phyloP scores from a whole-genome alignment of 192 early-diverging fungal genomes.

The Rhizophlyctis rosea region DNA sequence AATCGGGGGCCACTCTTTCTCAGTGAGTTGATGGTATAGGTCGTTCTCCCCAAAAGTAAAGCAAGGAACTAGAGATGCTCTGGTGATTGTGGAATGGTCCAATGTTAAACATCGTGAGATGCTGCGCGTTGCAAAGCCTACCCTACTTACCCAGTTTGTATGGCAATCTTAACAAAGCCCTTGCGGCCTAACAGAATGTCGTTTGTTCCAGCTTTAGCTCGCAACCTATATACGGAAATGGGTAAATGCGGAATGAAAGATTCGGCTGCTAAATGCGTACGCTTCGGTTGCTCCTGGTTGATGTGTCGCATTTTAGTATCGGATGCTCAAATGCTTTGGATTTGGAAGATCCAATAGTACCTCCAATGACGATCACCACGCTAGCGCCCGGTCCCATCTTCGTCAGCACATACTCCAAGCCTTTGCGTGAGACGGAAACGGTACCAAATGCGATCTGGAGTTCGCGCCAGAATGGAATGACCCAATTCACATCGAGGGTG shows the following conservation, averaged over 20 bases:
- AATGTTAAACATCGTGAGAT: background rate
- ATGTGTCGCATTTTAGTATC: too few relatives aligned
- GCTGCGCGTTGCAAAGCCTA: background rate
- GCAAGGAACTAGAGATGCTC: slow-evolving; percentile 75
- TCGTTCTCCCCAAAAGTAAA: slow-evolving; percentile 83
- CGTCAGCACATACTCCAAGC: slow-evolving; percentile 21
- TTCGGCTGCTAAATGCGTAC: too few relatives aligned
- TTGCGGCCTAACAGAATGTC: slow-evolving; percentile 35
- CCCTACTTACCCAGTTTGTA: slow-evolving; percentile 54
- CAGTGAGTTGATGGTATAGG: slow-evolving; percentile 19
- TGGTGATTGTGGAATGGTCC: too few relatives aligned
- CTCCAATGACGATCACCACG: slow-evolving; percentile 33
- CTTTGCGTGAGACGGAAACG: slow-evolving; percentile 12
- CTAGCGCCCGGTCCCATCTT: slow-evolving; percentile 18
- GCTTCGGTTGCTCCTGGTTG: too few relatives aligned
- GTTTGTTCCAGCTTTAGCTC: slow-evolving; percentile 26
- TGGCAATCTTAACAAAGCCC: slow-evolving; percentile 81
- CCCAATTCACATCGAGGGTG: slow-evolving; percentile 27
- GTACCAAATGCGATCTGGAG: slow-evolving; percentile 18
- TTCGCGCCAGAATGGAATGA: slow-evolving; percentile 31
- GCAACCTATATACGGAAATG: slow-evolving; percentile 1
- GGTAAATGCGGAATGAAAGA: too few relatives aligned
- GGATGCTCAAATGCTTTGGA: too few relatives aligned
- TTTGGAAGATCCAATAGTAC: slow-evolving; percentile 36
- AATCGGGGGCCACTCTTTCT: slow-evolving; percentile 8